phyloP scores from a whole-genome alignment of 495 filamentous ascomycete species.

The Neurospora africana region DNA sequence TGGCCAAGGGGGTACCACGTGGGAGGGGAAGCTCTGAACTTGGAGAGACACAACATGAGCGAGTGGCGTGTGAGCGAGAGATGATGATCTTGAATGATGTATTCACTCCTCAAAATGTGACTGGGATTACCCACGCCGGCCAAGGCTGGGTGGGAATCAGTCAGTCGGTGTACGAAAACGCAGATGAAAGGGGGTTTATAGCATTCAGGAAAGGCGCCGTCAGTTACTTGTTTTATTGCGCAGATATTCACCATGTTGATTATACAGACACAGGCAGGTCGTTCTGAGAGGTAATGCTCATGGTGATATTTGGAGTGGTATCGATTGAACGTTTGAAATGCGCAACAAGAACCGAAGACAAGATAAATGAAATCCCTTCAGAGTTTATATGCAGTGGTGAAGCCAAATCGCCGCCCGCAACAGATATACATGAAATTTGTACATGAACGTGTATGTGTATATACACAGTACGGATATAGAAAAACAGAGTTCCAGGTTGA shows the following conservation, averaged over 20 bases:
- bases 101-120: neutral
- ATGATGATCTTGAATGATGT: neutral
- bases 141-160: neutral
- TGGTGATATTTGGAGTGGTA: constrained; percentile 6
- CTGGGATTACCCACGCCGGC: neutral
- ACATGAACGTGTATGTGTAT: neutral
- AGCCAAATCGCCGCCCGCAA: neutral
- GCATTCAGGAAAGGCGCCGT: neutral
- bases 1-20: neutral
- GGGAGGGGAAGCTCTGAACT: neutral
- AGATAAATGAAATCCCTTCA: neutral
- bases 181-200: neutral
- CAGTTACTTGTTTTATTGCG: neutral
- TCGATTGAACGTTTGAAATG: constrained; percentile 7
- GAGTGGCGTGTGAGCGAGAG: neutral
- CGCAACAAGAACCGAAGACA: neutral
- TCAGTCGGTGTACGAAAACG: neutral
- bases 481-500: neutral
- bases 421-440: neutral
- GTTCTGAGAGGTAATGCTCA: neutral
- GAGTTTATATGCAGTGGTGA: neutral
- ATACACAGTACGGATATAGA: neutral
- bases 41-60: neutral
- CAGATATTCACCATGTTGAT: neutral
- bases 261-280: neutral